Percentiles rank a stretch among this genome's conserved stretches.
Evolutionary conservation across 345 rosid species (phyloP).

Genomic region (Populus ilicifolia): DNA sequence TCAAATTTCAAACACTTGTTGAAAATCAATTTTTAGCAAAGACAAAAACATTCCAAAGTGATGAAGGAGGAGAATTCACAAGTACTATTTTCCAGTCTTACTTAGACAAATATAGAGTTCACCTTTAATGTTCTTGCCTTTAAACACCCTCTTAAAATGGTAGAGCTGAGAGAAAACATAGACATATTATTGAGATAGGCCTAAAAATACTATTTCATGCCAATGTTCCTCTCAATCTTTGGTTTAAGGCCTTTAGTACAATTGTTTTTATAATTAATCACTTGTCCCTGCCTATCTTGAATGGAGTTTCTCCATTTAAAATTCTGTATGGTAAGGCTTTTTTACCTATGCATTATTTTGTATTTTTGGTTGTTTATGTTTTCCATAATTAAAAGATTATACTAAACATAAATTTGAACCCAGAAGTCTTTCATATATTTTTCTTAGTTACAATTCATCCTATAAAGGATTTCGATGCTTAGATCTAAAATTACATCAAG

Average conservation of each 20-base stretch:
- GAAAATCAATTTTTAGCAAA: neutral
- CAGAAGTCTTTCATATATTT: neutral
- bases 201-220: too few relatives aligned
- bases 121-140: rapidly evolving
- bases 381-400: neutral
- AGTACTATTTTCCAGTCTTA: too few relatives aligned
- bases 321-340: neutral
- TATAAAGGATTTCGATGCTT: neutral
- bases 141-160: too few relatives aligned
- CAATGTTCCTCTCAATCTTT: too few relatives aligned
- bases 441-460: neutral
- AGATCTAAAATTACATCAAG: neutral
- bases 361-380: neutral
- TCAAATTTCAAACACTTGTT: neutral
- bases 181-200: too few relatives aligned
- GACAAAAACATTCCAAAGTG: too few relatives aligned
- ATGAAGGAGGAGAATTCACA: too few relatives aligned
- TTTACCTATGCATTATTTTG: neutral
- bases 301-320: neutral
- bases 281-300: neutral
- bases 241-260: neutral
- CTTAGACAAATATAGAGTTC: too few relatives aligned
- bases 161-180: too few relatives aligned
- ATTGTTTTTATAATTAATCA: neutral
- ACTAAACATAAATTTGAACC: neutral